phyloP scores from a whole-genome alignment of 495 filamentous ascomycete genomes.

The Thermothielavioides terrestris region DNA sequence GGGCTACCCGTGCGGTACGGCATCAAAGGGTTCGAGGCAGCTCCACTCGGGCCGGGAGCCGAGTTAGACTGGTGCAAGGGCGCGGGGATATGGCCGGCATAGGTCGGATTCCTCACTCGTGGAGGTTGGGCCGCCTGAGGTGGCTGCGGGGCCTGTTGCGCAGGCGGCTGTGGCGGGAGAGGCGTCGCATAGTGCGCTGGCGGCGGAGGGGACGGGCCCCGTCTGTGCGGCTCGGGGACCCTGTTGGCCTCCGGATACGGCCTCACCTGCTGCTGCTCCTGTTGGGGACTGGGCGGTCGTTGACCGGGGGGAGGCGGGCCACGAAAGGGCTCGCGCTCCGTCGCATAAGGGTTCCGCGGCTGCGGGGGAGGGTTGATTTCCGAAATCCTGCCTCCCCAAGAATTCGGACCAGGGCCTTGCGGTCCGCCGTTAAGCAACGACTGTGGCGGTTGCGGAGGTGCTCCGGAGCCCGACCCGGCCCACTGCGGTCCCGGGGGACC shows the following conservation, averaged over 20 bases:
- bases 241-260: conserved; percentile 67
- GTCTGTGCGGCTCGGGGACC: conserved; percentile 24
- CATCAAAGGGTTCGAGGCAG: conserved; percentile 60
- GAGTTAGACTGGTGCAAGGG: conserved; percentile 30
- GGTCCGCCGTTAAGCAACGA: conserved; percentile 44
- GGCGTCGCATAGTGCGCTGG: conserved; percentile 55
- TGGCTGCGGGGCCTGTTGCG: conserved; percentile 23
- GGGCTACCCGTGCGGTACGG: conserved; percentile 74
- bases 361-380: conserved; percentile 67
- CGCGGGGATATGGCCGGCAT: conserved; percentile 53
- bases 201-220: conserved; percentile 40
- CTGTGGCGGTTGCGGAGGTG: conserved; percentile 34
- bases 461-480: conserved; percentile 59
- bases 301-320: conserved; percentile 52
- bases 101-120: conserved; percentile 64
- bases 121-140: conserved; percentile 29
- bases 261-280: conserved; percentile 63
- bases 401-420: conserved; percentile 55
- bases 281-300: conserved; percentile 59
- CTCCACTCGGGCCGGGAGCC: conserved; percentile 24
- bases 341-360: conserved; percentile 68
- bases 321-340: conserved; percentile 56
- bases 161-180: conserved; percentile 42
- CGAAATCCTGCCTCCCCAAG: conserved; percentile 69
- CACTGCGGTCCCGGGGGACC: conserved; percentile 77